Base-by-base conservation (phyloP, 768 basidiomycete genomes). In the Suillus brevipes region DNA sequence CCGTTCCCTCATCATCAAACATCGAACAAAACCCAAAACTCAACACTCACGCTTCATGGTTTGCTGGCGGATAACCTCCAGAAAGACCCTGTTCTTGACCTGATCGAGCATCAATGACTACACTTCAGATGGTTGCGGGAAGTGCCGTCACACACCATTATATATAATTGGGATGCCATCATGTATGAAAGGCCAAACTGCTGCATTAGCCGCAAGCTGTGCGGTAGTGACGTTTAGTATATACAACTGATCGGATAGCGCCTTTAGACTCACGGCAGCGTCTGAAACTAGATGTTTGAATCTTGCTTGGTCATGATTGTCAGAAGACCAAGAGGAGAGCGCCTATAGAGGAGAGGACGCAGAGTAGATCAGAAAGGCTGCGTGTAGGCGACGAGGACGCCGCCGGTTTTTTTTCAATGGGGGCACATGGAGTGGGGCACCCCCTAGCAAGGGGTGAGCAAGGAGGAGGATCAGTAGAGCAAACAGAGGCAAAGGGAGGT, bases 281-380 rank as follows among this genome's bases (percentile, higher is more conserved):
- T 85, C 85, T 37, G 73, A 72, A 18, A 81, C 81, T 49, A 78
- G 53, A 6, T 80, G 81, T 38, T 72, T 74, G 65, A 86, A 83
- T 20, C 84, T 80, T 12, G 84, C 81, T 61, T 84, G 79, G 67
- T 86, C 85, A 58, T 85, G 84, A 70, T 86, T 86, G 71, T 85
- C n/a, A n/a, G n/a, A n/a, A n/a, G n/a, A n/a, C n/a, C n/a, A n/a
- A n/a, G n/a, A n/a, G n/a, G n/a, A n/a, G n/a, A n/a, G n/a, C n/a
- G n/a, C n/a, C n/a, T n/a, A n/a, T n/a, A n/a, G n/a, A n/a, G n/a
- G n/a, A n/a, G n/a, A n/a, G n/a, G n/a, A n/a, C n/a, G n/a, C n/a
- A n/a, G n/a, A n/a, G n/a, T n/a, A n/a, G n/a, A n/a, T n/a, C n/a
- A n/a, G n/a, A n/a, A n/a, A n/a, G n/a, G n/a, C n/a, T n/a, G n/a